These are phyloP conservation scores for Vitis vinifera DNA, from an alignment of 164 flowering plant genomes.

Conservation along the genomic window DNA sequence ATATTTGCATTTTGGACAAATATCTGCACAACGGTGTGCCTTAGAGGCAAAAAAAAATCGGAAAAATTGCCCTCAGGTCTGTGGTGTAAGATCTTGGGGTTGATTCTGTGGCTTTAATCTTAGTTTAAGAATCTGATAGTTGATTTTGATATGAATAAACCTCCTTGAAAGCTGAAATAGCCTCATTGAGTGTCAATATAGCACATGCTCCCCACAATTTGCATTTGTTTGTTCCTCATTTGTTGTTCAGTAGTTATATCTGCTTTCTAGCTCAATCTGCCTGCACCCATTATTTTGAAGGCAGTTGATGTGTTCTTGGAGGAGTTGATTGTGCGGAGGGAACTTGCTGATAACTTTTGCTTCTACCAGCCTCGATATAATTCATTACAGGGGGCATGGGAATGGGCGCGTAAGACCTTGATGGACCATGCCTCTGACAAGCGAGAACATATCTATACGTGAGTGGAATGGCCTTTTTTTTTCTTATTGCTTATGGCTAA, in stretches of 20 bases:
- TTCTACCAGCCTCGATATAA: constrained; percentile 88
- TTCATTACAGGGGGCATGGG: constrained; percentile 88
- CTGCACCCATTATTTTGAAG: constrained; percentile 41
- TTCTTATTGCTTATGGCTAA: not conserved
- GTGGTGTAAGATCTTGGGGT: constrained; percentile 15
- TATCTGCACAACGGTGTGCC: constrained; percentile 92
- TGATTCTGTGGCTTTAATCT: not conserved
- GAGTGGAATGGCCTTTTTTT: constrained; percentile 21
- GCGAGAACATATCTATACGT: constrained; percentile 88
- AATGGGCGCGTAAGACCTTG: constrained; percentile 89
- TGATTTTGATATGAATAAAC: not conserved
- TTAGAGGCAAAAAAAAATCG: constrained; percentile 68
- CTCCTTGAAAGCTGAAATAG: not conserved
- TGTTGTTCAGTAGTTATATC: not conserved
- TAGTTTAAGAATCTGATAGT: not conserved
- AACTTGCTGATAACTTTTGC: constrained; percentile 96
- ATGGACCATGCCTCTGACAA: constrained; percentile 86
- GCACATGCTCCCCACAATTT: not conserved
- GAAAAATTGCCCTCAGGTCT: constrained; percentile 67
- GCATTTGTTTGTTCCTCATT: not conserved
- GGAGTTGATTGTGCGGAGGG: constrained; percentile 90
- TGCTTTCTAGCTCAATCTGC: not conserved
- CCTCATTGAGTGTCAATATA: not conserved
- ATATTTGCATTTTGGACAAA: constrained; percentile 96
- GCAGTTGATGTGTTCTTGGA: constrained; percentile 86